A percentile compares a stretch with the other conserved stretches of the same genome.
These are phyloP conservation scores for Brassica cretica DNA, from an alignment of 345 rosid genomes.

Conservation along the genomic window DNA sequence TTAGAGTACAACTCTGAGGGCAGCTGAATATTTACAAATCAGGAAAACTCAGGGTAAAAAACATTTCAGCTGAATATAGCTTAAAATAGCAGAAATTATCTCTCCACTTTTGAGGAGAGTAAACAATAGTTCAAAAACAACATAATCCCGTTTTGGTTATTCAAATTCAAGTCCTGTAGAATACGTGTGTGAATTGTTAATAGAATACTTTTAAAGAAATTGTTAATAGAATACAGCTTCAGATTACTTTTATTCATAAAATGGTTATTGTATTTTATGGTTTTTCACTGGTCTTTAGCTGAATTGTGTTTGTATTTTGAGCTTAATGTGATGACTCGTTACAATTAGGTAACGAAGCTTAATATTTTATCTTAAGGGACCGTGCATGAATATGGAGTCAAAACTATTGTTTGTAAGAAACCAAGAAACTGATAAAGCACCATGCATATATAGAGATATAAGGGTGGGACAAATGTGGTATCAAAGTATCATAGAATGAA, in stretches of 20 bases:
- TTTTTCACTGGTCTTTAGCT: not conserved
- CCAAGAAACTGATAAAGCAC: not conserved
- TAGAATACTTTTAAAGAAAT: too few relatives aligned
- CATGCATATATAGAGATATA: slow-evolving; percentile 8
- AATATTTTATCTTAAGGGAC: not conserved
- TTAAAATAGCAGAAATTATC: not conserved
- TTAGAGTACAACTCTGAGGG: not conserved
- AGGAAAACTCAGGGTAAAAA: not conserved
- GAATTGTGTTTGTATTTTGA: not conserved
- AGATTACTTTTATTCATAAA: not conserved
- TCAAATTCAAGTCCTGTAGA: too few relatives aligned
- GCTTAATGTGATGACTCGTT: not conserved
- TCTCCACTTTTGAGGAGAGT: not conserved
- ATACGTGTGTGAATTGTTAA: too few relatives aligned
- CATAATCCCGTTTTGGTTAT: too few relatives aligned
- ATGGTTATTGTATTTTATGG: not conserved
- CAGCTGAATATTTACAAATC: not conserved
- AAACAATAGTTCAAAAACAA: not conserved
- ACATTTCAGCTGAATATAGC: not conserved
- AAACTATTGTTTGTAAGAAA: slow-evolving; percentile 1
- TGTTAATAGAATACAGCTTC: not conserved
- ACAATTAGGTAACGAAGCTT: not conserved
- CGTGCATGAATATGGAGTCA: not conserved
- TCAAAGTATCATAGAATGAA: not conserved
- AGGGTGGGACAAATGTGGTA: slow-evolving; percentile 1